Conservation (phyloP, 768 basidiomycete species). For the Boletus bicolor region DNA sequence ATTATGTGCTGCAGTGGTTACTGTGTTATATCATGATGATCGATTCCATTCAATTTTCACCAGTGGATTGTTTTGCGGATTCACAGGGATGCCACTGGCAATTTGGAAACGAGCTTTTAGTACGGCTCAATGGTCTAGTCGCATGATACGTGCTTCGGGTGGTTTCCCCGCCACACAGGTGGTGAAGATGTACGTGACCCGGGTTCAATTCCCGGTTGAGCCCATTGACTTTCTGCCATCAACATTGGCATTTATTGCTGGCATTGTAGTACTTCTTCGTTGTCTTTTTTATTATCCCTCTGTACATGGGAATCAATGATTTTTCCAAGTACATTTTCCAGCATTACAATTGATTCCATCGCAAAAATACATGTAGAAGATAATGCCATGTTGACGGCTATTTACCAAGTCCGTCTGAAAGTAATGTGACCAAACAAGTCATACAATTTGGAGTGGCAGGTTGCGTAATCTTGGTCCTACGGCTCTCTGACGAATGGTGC, state of each 20-base stretch:
- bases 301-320: too few relatives aligned
- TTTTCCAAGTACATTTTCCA: not conserved
- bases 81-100: not conserved
- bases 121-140: slow-evolving; percentile 35
- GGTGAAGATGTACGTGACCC: slow-evolving; percentile 37
- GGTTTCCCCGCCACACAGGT: slow-evolving; percentile 18
- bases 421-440: slow-evolving; percentile 15
- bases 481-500: slow-evolving; percentile 12
- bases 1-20: not conserved
- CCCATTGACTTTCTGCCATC: not conserved
- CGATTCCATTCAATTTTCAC: not conserved
- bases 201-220: slow-evolving; percentile 37
- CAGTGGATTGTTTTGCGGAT: not conserved
- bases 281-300: not conserved
- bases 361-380: not conserved
- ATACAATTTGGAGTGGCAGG: not conserved
- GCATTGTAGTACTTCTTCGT: too few relatives aligned
- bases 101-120: not conserved
- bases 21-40: not conserved
- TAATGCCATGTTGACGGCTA: slow-evolving; percentile 11
- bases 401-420: slow-evolving; percentile 17
- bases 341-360: not conserved
- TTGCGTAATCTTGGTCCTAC: slow-evolving; percentile 28
- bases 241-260: too few relatives aligned
- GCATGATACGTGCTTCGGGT: slow-evolving; percentile 38